Conservation (phyloP, 257 asterid species). For the Ocimum tenuiflorum region DNA sequence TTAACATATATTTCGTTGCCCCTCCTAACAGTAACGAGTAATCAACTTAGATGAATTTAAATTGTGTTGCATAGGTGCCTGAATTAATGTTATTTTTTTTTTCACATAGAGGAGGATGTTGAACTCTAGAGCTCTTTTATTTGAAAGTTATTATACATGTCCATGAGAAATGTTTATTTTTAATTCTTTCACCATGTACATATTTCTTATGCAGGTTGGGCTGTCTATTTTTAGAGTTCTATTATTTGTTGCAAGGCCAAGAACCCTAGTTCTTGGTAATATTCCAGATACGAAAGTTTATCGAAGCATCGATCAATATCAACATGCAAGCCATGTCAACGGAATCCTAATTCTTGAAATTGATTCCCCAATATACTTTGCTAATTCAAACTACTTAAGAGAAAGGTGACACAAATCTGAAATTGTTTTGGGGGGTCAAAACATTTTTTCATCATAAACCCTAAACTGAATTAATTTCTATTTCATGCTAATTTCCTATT, state of each 20-base stretch:
- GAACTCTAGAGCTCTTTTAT: too few relatives aligned
- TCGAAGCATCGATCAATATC: constrained; percentile 60
- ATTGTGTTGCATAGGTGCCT: too few relatives aligned
- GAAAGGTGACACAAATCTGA: constrained; percentile 45
- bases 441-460: not conserved
- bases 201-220: constrained; percentile 39
- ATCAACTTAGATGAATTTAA: too few relatives aligned
- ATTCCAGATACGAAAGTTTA: constrained; percentile 56
- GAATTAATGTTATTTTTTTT: too few relatives aligned
- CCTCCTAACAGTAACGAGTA: too few relatives aligned
- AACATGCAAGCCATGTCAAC: constrained; percentile 42
- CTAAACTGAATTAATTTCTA: not conserved
- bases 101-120: too few relatives aligned
- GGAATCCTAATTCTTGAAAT: constrained; percentile 71
- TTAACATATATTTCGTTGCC: too few relatives aligned
- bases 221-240: constrained; percentile 57
- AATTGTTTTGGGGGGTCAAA: too few relatives aligned
- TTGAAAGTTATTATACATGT: too few relatives aligned
- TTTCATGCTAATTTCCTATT: not conserved
- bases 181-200: not conserved
- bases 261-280: constrained; percentile 61
- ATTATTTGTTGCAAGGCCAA: constrained; percentile 72
- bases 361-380: constrained; percentile 77
- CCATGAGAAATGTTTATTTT: too few relatives aligned
- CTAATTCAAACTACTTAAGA: constrained; percentile 74